A percentile compares a stretch with the other conserved stretches of the same genome.
These are phyloP conservation scores for Apiotrichum gamsii DNA, from an alignment of 1,284 basidiomycete genomes.

Conservation along the genomic window DNA sequence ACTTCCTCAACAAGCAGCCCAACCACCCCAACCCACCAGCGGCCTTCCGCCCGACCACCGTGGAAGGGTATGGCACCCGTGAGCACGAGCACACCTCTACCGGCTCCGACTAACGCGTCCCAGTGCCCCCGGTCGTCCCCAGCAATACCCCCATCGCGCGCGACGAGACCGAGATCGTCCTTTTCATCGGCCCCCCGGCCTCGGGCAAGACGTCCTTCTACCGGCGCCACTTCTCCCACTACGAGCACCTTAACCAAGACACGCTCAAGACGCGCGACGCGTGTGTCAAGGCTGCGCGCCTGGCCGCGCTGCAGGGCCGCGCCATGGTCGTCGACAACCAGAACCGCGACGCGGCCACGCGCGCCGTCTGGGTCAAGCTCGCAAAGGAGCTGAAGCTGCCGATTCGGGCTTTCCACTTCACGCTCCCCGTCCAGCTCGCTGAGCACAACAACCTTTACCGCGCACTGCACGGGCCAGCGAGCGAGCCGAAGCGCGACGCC, in stretches of 20 bases:
- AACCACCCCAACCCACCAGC: slow-evolving; percentile 33
- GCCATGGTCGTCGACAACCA: slow-evolving; percentile 84
- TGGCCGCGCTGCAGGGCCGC: slow-evolving; percentile 54
- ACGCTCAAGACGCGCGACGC: slow-evolving; percentile 61
- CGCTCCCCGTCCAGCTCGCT: slow-evolving; percentile 65
- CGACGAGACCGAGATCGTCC: slow-evolving; percentile 54
- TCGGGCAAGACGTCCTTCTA: slow-evolving; percentile 83
- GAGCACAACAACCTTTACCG: slow-evolving; percentile 88
- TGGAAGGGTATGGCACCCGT: slow-evolving; percentile 4
- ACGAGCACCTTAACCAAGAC: slow-evolving; percentile 83
- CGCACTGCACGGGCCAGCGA: slow-evolving; percentile 50
- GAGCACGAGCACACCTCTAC: too few relatives aligned
- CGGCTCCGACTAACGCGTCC: too few relatives aligned
- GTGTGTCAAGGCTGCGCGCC: slow-evolving; percentile 62
- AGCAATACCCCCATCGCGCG: slow-evolving; percentile 59
- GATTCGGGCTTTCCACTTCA: slow-evolving; percentile 68
- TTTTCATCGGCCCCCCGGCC: slow-evolving; percentile 84
- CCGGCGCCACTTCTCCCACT: slow-evolving; percentile 62
- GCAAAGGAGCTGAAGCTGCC: slow-evolving; percentile 56
- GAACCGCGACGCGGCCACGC: slow-evolving; percentile 64
- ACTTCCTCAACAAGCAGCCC: slow-evolving; percentile 60
- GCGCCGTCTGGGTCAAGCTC: slow-evolving; percentile 62
- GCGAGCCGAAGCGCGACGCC: slow-evolving; percentile 50
- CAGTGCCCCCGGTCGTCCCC: slow-evolving; percentile 58
- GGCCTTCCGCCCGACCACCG: slow-evolving; percentile 33